phyloP scores from a whole-genome alignment of 768 basidiomycete genomes.

The Crepidotus variabilis region DNA sequence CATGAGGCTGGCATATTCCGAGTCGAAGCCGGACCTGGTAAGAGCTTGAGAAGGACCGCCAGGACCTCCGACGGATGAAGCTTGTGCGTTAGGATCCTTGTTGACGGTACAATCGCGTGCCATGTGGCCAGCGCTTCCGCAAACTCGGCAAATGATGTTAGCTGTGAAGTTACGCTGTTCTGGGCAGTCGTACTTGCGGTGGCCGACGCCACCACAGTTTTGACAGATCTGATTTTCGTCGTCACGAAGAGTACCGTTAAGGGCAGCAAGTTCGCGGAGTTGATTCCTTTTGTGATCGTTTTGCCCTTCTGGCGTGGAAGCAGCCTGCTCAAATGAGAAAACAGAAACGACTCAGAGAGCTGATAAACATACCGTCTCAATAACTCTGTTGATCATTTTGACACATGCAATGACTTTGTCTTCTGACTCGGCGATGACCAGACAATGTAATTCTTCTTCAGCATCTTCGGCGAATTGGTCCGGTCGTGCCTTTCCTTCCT shows the following conservation, averaged over 20 bases:
- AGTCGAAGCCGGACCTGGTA: slow-evolving; percentile 84
- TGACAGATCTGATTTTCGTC: slow-evolving; percentile 99
- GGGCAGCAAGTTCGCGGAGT: slow-evolving; percentile 92
- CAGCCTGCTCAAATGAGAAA: slow-evolving; percentile 57
- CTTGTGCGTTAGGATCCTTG: slow-evolving; percentile 76
- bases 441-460: slow-evolving; percentile 98
- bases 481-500: slow-evolving; percentile 95
- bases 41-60: slow-evolving; percentile 47
- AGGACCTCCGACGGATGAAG: slow-evolving; percentile 19
- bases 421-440: slow-evolving; percentile 88
- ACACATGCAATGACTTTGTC: slow-evolving; percentile 92
- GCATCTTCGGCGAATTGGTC: slow-evolving; percentile 95
- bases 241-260: slow-evolving; percentile 98
- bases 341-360: not conserved
- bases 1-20: slow-evolving; percentile 97
- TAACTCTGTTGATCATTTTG: slow-evolving; percentile 93
- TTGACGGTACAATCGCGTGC: slow-evolving; percentile 95
- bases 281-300: slow-evolving; percentile 99
- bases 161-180: slow-evolving; percentile 98
- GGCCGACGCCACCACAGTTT: slow-evolving; percentile 90
- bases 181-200: slow-evolving; percentile 98
- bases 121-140: slow-evolving; percentile 98
- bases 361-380: slow-evolving; percentile 83
- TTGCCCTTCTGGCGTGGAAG: slow-evolving; percentile 98
- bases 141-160: slow-evolving; percentile 98